Evolutionary conservation across 164 flowering plant genomes (phyloP).

Genomic region (Malania oleifera): DNA sequence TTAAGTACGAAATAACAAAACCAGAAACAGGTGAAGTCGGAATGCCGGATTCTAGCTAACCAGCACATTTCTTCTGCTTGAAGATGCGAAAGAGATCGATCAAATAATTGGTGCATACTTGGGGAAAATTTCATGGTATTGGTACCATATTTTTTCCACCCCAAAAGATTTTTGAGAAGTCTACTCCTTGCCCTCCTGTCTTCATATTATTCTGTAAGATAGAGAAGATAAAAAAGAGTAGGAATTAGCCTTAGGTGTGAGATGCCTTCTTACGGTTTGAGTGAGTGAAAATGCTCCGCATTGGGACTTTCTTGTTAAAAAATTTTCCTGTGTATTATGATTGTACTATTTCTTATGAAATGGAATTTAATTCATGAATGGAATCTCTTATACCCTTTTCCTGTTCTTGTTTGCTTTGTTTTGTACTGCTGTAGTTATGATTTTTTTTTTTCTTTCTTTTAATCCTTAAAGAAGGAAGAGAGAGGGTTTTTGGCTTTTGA

Average conservation of each 20-base stretch:
- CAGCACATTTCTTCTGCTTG: not conserved
- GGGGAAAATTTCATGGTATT: not conserved
- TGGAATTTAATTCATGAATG: not conserved
- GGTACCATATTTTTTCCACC: not conserved
- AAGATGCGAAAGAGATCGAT: not conserved
- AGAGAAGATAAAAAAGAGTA: constrained; percentile 14
- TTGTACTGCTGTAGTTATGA: not conserved
- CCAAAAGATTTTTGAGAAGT: not conserved
- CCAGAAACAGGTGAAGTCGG: not conserved
- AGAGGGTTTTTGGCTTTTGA: no score
- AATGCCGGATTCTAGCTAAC: no score
- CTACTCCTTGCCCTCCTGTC: not conserved
- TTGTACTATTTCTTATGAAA: constrained; percentile 12
- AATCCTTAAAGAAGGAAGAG: no score
- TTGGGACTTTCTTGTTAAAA: constrained; percentile 7
- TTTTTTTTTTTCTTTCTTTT: no score
- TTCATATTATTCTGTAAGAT: constrained; percentile 22
- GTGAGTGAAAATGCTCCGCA: no score
- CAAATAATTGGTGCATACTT: not conserved
- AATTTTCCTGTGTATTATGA: constrained; percentile 22
- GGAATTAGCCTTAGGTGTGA: constrained; percentile 22
- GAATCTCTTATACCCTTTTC: no score
- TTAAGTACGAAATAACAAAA: constrained; percentile 14
- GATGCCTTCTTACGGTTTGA: constrained; percentile 13
- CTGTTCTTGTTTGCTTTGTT: not conserved